Percentiles rank a stretch among this genome's conserved stretches.
phyloP scores from a whole-genome alignment of 2,329 filamentous ascomycete genomes.

The Colletotrichum sp. region DNA sequence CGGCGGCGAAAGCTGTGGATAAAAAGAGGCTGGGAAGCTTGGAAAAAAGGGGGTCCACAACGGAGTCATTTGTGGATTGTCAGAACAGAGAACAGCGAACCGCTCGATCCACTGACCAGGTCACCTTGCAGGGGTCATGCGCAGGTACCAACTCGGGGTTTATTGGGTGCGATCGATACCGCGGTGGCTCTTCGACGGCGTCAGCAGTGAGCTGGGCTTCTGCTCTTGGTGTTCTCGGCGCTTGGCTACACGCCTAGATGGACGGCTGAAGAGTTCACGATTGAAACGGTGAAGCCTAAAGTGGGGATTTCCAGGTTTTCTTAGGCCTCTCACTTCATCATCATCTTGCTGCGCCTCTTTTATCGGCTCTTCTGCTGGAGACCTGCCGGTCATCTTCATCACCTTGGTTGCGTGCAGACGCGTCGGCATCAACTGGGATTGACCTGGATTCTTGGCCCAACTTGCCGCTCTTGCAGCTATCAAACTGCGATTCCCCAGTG shows the following conservation, averaged over 20 bases:
- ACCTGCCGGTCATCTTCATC: background rate
- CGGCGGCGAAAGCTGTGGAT: background rate
- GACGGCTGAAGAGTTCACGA: background rate
- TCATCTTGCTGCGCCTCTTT: background rate
- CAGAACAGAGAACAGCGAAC: background rate
- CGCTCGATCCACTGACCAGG: background rate
- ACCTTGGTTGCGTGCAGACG: background rate
- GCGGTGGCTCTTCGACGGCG: background rate
- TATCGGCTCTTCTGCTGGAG: background rate
- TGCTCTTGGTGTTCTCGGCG: background rate
- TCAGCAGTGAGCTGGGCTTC: background rate
- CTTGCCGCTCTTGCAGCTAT: background rate
- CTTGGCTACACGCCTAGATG: background rate
- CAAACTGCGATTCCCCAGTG: background rate
- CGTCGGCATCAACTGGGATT: background rate
- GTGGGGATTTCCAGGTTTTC: background rate
- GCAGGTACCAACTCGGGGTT: background rate
- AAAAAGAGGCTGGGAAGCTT: background rate
- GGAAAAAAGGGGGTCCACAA: background rate
- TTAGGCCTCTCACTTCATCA: background rate
- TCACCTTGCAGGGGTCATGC: background rate
- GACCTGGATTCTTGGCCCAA: background rate
- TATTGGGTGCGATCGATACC: background rate
- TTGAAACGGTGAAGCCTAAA: background rate
- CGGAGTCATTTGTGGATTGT: background rate